Evolutionary conservation across 352 stramenopile species (phyloP).

Genomic region (Globisporangium alternatum): DNA sequence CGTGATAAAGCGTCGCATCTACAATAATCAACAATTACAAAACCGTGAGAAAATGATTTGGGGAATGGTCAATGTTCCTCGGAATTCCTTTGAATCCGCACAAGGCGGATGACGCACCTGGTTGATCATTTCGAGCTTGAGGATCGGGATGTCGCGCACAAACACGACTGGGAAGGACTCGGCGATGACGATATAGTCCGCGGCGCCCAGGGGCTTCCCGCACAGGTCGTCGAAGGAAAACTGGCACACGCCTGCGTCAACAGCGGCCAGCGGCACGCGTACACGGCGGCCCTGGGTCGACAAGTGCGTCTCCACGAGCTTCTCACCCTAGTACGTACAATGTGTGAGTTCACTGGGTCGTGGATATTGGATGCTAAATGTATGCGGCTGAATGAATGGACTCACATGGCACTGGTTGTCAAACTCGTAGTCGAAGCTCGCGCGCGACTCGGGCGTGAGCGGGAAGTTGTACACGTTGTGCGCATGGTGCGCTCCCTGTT

Average conservation of each 20-base stretch:
- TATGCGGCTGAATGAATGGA: neutral
- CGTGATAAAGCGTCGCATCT: conserved; percentile 96
- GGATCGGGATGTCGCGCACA: conserved; percentile 88
- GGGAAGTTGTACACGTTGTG: conserved; percentile 75
- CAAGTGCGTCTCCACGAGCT: conserved; percentile 44
- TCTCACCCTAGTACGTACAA: conserved; percentile 28
- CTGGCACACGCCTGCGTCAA: conserved; percentile 53
- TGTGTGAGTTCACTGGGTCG: neutral
- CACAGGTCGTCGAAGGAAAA: conserved; percentile 98
- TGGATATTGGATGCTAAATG: neutral
- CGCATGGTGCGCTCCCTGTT: conserved; percentile 38
- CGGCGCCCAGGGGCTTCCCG: conserved; percentile 87
- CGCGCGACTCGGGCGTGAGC: conserved; percentile 40
- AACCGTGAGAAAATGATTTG: neutral
- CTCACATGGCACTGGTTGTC: conserved; percentile 42
- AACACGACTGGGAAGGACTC: conserved; percentile 86
- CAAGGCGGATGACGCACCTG: conserved; percentile 26
- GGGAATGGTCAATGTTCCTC: neutral
- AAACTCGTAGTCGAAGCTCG: conserved; percentile 73
- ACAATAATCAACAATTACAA: neutral
- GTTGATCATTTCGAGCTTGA: conserved; percentile 90
- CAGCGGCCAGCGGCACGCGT: conserved; percentile 52
- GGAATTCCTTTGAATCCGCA: neutral
- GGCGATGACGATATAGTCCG: conserved; percentile 94
- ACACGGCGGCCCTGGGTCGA: conserved; percentile 72